Conservation (phyloP, 345 rosid species). For the Eucalyptus tenuipes region DNA sequence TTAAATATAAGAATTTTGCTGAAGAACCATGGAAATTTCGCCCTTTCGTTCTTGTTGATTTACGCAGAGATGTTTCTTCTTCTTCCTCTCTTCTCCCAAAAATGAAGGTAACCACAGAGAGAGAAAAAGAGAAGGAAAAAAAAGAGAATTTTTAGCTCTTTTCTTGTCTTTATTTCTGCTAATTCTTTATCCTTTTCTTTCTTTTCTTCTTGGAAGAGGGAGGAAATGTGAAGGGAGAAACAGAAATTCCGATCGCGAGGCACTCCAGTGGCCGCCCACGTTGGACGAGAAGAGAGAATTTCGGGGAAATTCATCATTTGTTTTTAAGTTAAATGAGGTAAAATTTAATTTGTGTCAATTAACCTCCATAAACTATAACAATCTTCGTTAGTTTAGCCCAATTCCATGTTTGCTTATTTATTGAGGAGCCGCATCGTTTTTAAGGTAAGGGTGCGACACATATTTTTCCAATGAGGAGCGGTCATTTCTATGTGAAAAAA, state of each 20-base stretch:
- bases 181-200: background rate
- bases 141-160: background rate
- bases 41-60: no score
- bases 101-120: background rate
- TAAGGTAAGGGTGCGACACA: background rate
- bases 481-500: fast-evolving
- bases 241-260: background rate
- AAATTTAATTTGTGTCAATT: background rate
- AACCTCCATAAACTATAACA: background rate
- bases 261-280: background rate
- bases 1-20: background rate
- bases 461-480: background rate
- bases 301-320: background rate
- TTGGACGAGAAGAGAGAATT: background rate
- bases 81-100: background rate
- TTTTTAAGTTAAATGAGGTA: no score
- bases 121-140: fast-evolving
- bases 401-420: background rate
- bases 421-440: background rate
- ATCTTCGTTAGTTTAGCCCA: background rate
- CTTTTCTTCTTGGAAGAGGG: background rate
- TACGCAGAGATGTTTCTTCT: background rate
- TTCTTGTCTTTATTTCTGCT: background rate
- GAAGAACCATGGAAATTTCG: background rate
- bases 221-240: background rate